Evolutionary conservation across 148 eudicot genomes (phyloP).

Genomic region (Rhododendron simsii): DNA sequence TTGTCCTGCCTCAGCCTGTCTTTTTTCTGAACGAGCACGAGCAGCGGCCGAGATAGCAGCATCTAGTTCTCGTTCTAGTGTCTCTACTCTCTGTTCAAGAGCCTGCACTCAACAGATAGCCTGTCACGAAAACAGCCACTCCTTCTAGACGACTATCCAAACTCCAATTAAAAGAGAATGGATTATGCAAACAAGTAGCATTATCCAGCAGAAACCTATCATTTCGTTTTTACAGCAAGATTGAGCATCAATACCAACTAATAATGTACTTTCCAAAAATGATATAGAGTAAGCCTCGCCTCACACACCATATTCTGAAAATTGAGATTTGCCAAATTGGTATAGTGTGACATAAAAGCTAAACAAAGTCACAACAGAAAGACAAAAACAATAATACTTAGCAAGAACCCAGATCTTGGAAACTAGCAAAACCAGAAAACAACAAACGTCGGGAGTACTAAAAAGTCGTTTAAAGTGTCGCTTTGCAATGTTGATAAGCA

Average conservation of each 20-base stretch:
- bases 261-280: background rate
- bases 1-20: constrained; percentile 88
- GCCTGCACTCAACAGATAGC: constrained; percentile 35
- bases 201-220: background rate
- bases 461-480: background rate
- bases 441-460: background rate
- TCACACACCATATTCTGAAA: background rate
- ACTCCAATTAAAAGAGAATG: background rate
- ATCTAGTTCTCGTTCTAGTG: constrained; percentile 85
- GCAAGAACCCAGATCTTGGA: background rate
- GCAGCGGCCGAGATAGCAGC: constrained; percentile 94
- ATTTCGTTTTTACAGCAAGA: background rate
- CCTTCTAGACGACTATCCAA: background rate
- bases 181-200: background rate
- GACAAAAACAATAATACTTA: background rate
- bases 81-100: constrained; percentile 90
- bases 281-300: background rate
- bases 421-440: background rate
- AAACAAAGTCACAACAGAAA: background rate
- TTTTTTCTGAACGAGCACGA: constrained; percentile 87
- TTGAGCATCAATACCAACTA: background rate
- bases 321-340: background rate
- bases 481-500: background rate
- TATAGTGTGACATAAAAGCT: background rate
- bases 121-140: constrained; percentile 3